Base-by-base conservation (phyloP, 768 basidiomycete species). In the Tylopilus sp. region DNA sequence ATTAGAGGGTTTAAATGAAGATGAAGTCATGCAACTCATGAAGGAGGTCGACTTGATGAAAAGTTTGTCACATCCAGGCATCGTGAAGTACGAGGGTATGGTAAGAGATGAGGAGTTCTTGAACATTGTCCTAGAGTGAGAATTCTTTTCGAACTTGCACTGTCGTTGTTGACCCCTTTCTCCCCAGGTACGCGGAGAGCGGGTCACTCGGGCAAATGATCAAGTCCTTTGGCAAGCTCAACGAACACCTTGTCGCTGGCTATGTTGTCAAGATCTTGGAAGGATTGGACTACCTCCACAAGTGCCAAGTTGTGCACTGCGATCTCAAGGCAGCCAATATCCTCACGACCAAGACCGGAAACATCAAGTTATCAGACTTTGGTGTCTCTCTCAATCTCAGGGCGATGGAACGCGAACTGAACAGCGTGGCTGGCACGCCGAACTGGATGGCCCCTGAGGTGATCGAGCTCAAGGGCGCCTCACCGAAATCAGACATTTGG, bases 391-490 rank as follows among this genome's bases (percentile, higher is more conserved):
- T 98, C 55, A 97, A 95, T 68, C 79, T 98, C 61, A 84, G 91
- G 42, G 93, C 93, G 1, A 84, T 98, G 80, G 88, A 87, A 60
- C 78, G 82, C 22, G 88, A 91, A 63, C 85, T 82, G 59, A 86
- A 89, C 65, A 89, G 88, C 59, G 88, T 92, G 23, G 86, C 89
- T 8, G 95, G 95, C 10, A 99, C 95, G 10, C 95, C 95, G 13
- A 95, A 98, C 63, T 99, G 95, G 95, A 98, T 99, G 94, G 95
- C 95, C 11, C 95, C 95, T 3, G 95, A 99, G 70, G 91, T 98
- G 45, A 98, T 99, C 55, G 87, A 93, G 66, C 80, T 98, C 49
- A 88, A 93, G 67, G 95, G 95, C 4, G 91, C 95, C 8, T 88
- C 90, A n/a, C 78, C 86, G 0, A 93, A 93, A 61, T 87, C 91